These are phyloP conservation scores for Penicillium sp. DNA, from an alignment of 2,329 filamentous ascomycete species.

Conservation along the genomic window DNA sequence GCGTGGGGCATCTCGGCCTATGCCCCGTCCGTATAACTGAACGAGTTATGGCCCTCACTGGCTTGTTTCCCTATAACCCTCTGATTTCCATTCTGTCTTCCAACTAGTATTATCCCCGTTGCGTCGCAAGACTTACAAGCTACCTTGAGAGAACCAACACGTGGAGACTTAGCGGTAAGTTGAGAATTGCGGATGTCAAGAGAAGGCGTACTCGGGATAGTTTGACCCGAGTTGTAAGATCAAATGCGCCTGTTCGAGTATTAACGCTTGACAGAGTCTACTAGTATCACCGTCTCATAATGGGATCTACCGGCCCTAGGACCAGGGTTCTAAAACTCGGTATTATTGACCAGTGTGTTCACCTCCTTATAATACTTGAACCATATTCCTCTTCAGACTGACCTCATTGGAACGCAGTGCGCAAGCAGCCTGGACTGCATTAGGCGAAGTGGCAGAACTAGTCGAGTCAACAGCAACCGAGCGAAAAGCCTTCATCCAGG, in stretches of 20 bases:
- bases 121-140: not conserved
- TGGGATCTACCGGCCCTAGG: constrained; percentile 35
- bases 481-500: constrained; percentile 64
- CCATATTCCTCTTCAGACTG: not conserved
- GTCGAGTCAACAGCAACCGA: constrained; percentile 58
- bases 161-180: constrained; percentile 15
- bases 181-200: not conserved
- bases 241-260: not conserved
- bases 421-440: constrained; percentile 59
- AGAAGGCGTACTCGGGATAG: constrained; percentile 7
- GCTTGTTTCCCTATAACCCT: not conserved
- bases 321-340: constrained; percentile 63
- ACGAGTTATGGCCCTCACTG: constrained; percentile 9
- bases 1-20: constrained; percentile 15
- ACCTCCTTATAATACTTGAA: not conserved
- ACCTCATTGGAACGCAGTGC: constrained; percentile 43
- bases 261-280: not conserved
- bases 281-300: constrained; percentile 9
- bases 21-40: constrained; percentile 7
- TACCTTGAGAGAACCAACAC: not conserved
- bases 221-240: not conserved
- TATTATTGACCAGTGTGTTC: constrained; percentile 58
- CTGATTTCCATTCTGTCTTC: not conserved
- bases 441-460: constrained; percentile 62
- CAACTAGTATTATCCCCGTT: not conserved